Conservation (phyloP, 1,284 basidiomycete genomes). For the Sanghuangporus sanghuang region DNA sequence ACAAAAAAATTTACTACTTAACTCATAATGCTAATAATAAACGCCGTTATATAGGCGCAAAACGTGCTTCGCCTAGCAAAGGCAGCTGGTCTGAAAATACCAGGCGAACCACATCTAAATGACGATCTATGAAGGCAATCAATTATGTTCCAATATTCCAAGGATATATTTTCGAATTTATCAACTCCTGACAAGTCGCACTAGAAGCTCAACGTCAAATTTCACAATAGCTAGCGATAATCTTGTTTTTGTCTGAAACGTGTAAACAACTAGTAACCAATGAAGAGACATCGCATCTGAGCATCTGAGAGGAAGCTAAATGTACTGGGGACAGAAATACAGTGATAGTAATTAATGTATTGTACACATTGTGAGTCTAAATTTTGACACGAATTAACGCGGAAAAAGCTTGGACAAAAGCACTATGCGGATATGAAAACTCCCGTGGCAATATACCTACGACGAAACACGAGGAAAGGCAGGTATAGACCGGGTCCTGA, state of each 20-base stretch:
- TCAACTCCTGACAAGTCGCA: too few species aligned
- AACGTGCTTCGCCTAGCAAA: constrained; percentile 58
- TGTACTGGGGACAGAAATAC: background rate
- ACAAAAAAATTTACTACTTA: background rate
- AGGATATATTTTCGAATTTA: background rate
- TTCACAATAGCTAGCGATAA: background rate
- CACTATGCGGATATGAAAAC: too few species aligned
- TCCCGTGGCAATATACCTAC: too few species aligned
- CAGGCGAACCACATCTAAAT: constrained; percentile 24
- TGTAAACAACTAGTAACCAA: background rate
- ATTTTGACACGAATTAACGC: background rate
- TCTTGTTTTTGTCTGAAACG: background rate
- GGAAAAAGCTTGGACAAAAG: too few species aligned
- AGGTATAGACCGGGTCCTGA: background rate
- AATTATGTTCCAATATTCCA: background rate
- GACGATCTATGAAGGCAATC: background rate
- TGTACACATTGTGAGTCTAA: background rate
- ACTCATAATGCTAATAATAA: constrained; percentile 24
- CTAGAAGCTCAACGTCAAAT: too few species aligned
- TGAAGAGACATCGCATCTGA: background rate
- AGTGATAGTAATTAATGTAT: background rate
- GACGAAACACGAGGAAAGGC: background rate
- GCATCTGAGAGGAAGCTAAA: background rate
- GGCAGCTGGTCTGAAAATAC: constrained; percentile 60
- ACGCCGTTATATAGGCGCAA: constrained; percentile 46